Base-by-base conservation (phyloP, 768 basidiomycete species). In the Tulasnella sp. region DNA sequence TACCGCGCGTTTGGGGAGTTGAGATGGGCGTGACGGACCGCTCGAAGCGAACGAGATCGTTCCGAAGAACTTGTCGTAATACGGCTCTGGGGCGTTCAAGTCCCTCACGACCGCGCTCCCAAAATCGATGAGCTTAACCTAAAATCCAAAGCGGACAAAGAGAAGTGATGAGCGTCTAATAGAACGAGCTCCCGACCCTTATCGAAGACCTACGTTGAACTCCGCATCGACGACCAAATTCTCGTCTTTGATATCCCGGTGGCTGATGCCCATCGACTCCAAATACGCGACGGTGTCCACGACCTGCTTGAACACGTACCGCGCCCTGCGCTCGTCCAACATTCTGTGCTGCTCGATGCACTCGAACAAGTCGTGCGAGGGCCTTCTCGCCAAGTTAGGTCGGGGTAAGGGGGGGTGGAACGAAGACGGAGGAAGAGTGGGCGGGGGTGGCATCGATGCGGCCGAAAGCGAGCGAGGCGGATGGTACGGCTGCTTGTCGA, bases 71-170 rank as follows among this genome's bases (percentile, higher is more conserved):
- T 88, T 84, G 37, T 84, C 84, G 80, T 94, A 90, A 71, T 84
- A 86, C 0, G 91, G 90, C 12, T 86, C 85, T 2, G 89, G 83
- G 71, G 85, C 79, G 5, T 79, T 77, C 5, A 88, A 87, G 78
- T 94, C 87, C 66, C 86, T 86, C 73, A 90, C 84, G 34, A 90
- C 89, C 34, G 94, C 93, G 75, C 91, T 92, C 63, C 95, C 95
- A 79, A 98, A 98, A 81, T 98, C 95, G 77, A 98, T 95, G 66
- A 98, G 84, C 79, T 98, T 98, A 77, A 96, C 90, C 89, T 93
- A 75, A n/a, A 63, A 47, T 36, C n/a, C n/a, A 71, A 11, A n/a
- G 41, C 74, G 67, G 26, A 34, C 26, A 62, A 62, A 44, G 42
- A n/a, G 42, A 44, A n/a, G 19, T 63, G 29, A 26, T 63, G 29